A percentile compares a stretch with the other conserved stretches of the same genome.
phyloP scores from a whole-genome alignment of 805 yeast genomes.

The Candida caryicola region DNA sequence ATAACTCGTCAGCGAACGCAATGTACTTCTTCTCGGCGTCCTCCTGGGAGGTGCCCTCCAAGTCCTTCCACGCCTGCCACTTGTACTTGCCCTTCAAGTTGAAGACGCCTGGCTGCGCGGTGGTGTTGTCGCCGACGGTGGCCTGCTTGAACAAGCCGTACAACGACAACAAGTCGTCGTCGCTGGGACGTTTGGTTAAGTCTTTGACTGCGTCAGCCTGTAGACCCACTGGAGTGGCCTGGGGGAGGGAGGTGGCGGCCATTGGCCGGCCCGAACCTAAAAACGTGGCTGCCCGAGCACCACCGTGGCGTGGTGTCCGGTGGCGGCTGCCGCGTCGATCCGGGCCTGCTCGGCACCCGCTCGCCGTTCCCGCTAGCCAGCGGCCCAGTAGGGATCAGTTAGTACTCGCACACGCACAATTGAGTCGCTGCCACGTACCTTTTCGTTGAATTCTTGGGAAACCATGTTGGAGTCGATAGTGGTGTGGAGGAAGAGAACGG shows the following conservation, averaged over 20 bases:
- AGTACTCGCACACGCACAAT: no score
- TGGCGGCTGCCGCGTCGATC: no score
- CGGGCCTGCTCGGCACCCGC: no score
- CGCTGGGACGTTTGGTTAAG: conserved; percentile 73
- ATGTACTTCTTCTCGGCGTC: conserved; percentile 88
- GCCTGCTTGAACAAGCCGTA: conserved; percentile 97
- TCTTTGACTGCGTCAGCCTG: conserved; percentile 80
- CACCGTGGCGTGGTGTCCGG: no score
- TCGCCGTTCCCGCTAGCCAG: no score
- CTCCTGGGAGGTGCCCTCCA: conserved; percentile 80
- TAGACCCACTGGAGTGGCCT: conserved; percentile 8
- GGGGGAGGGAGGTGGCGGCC: not conserved
- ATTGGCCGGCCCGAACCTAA: not conserved
- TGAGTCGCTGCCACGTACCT: conserved; percentile 17
- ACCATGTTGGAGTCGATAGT: conserved; percentile 16
- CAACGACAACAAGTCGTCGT: conserved; percentile 81
- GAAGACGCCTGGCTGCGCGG: conserved; percentile 86
- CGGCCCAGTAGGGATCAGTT: no score
- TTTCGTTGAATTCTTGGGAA: conserved; percentile 28
- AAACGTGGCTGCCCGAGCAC: no score
- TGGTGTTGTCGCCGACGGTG: conserved; percentile 89
- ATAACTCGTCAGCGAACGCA: conserved; percentile 61
- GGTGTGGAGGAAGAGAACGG: not conserved
- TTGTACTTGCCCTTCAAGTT: conserved; percentile 94
- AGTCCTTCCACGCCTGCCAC: conserved; percentile 94